Percentiles rank a stretch among this genome's conserved stretches.
Evolutionary conservation across 306 rosid species (phyloP).

Genomic region (Vicia sativa): DNA sequence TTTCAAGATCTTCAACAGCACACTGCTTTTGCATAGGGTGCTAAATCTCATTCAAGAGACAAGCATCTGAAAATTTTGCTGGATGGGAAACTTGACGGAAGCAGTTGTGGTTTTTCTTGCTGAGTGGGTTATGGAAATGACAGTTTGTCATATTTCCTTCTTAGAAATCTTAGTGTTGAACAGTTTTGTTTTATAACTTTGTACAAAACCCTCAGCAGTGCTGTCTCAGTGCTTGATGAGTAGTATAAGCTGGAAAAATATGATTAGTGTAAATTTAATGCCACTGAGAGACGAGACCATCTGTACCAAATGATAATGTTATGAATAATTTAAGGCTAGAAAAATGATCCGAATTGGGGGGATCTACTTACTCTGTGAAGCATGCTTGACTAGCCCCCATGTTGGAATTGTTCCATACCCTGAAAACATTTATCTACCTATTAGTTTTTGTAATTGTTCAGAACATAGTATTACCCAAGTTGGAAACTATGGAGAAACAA

Average conservation of each 20-base stretch:
- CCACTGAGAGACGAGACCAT: neutral
- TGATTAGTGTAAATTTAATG: conserved; percentile 3
- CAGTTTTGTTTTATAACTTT: conserved; percentile 30
- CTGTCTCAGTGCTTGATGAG: conserved; percentile 6
- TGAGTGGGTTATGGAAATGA: conserved; percentile 21
- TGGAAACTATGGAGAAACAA: no score
- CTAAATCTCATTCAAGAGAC: conserved; percentile 28
- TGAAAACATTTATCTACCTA: no score
- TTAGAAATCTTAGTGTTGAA: conserved; percentile 1
- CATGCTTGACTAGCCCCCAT: no score
- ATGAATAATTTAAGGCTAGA: neutral
- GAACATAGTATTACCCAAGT: no score
- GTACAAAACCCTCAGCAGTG: neutral
- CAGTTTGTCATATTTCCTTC: conserved; percentile 24
- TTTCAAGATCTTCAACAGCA: conserved; percentile 46
- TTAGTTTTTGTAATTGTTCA: no score
- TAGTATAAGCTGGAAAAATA: conserved; percentile 1
- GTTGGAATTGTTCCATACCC: no score
- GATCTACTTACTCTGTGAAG: no score
- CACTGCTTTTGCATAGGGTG: conserved; percentile 45
- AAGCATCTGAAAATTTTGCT: conserved; percentile 11
- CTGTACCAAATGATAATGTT: neutral
- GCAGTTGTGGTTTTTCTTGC: conserved; percentile 31
- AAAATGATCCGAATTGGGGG: neutral
- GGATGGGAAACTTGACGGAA: neutral